Evolutionary conservation across 352 stramenopile species (phyloP).

Genomic region (Halophytophthora polymorphica): DNA sequence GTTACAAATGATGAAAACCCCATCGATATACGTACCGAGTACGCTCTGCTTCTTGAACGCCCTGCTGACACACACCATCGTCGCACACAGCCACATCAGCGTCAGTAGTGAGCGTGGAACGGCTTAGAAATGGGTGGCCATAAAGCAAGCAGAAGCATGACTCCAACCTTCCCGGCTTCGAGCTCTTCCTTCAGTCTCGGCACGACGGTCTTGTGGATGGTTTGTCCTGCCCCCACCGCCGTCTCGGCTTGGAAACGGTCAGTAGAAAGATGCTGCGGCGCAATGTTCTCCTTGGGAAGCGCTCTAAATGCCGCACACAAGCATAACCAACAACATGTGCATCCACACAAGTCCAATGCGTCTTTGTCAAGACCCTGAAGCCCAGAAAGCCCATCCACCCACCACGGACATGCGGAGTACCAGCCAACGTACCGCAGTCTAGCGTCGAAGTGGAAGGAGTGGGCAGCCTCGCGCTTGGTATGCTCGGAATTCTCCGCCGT

Average conservation of each 20-base stretch:
- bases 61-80: not conserved
- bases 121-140: not conserved
- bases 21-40: no score
- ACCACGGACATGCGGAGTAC: no score
- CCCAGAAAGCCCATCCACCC: no score
- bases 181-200: not conserved
- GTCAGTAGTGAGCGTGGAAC: no score
- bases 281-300: not conserved
- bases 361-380: not conserved
- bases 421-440: constrained; percentile 8
- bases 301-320: not conserved
- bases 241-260: not conserved
- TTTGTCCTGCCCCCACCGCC: not conserved
- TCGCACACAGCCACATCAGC: no score
- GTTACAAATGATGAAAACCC: no score
- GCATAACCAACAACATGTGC: no score
- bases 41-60: no score
- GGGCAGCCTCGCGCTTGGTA: not conserved
- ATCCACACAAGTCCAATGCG: no score
- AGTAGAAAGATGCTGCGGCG: not conserved
- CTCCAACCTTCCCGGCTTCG: constrained; percentile 2
- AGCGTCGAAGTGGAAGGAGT: constrained; percentile 1
- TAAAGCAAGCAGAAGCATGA: not conserved
- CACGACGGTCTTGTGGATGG: not conserved
- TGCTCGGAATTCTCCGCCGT: constrained; percentile 2